Evolutionary conservation across 1,284 basidiomycete genomes (phyloP).

Genomic region (Ganoderma lucidum): DNA sequence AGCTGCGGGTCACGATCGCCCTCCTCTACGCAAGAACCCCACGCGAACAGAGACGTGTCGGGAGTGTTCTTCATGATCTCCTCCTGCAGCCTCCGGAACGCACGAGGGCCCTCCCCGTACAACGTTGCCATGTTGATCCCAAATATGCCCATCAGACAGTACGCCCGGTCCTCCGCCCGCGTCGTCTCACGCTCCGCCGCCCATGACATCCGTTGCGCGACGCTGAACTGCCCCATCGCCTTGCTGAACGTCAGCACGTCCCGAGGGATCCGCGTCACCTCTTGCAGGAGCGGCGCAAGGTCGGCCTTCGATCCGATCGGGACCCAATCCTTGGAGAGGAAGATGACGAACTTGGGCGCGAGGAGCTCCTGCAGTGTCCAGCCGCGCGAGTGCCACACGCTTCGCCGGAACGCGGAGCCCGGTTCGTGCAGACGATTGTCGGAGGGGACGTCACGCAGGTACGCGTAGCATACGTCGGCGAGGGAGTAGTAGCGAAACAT

Average conservation of each 20-base stretch:
- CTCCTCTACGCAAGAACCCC: background rate
- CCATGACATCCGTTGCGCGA: slow-evolving; percentile 15
- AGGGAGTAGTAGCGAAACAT: slow-evolving; percentile 6
- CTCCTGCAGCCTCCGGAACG: background rate
- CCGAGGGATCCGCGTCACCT: background rate
- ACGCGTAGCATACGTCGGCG: slow-evolving; percentile 9
- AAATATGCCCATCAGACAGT: slow-evolving; percentile 20
- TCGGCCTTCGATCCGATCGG: background rate
- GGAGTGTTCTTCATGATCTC: slow-evolving; percentile 14
- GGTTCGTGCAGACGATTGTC: background rate
- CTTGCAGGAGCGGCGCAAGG: background rate
- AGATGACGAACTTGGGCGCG: slow-evolving; percentile 1
- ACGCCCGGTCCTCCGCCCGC: slow-evolving; percentile 17
- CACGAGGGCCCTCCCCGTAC: slow-evolving; percentile 15
- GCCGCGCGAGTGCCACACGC: background rate
- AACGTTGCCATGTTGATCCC: slow-evolving; percentile 15
- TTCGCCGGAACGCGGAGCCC: background rate
- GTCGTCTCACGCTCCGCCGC: slow-evolving; percentile 11
- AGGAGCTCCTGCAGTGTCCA: background rate
- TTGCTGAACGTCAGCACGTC: background rate
- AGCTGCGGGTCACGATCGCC: background rate
- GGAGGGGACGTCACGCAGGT: slow-evolving; percentile 8
- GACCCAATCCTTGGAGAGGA: background rate
- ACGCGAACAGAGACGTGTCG: slow-evolving; percentile 17
- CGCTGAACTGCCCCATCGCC: background rate